Percentiles rank a stretch among this genome's conserved stretches.
Evolutionary conservation across 1,139 yeast species (phyloP).

Genomic region (Wickerhamomyces sp.): DNA sequence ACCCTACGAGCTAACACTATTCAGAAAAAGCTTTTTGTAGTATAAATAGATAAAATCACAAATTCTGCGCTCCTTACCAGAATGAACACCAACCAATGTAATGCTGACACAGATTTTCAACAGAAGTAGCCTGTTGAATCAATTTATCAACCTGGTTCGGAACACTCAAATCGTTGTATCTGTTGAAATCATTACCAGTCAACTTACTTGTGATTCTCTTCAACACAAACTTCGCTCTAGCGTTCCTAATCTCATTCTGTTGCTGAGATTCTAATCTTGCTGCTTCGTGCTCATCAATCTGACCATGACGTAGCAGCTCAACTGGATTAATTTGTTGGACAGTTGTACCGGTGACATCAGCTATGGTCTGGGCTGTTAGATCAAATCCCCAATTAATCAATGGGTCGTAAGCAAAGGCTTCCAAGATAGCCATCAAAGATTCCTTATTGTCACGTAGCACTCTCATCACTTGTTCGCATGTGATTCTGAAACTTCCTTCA

Average conservation of each 20-base stretch:
- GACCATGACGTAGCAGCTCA: constrained; percentile 66
- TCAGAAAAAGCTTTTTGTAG: too few relatives aligned
- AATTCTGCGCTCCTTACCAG: too few relatives aligned
- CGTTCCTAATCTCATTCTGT: constrained; percentile 77
- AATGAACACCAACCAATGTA: constrained; percentile 99
- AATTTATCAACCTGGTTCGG: constrained; percentile 90
- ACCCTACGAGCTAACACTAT: too few relatives aligned
- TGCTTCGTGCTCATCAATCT: constrained; percentile 74
- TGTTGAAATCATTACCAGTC: constrained; percentile 87
- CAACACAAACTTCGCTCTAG: constrained; percentile 87
- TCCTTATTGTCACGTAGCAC: constrained; percentile 91
- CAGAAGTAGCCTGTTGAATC: constrained; percentile 94
- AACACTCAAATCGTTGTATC: constrained; percentile 66
- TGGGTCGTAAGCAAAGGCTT: constrained; percentile 98
- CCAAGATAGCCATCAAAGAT: constrained; percentile 94
- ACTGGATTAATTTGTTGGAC: constrained; percentile 61
- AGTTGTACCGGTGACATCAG: constrained; percentile 66
- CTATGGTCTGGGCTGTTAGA: constrained; percentile 74
- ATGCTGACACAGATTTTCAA: constrained; percentile 93
- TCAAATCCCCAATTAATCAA: constrained; percentile 98
- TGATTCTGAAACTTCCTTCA: constrained; percentile 94
- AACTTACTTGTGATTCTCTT: constrained; percentile 88
- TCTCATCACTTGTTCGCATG: constrained; percentile 96
- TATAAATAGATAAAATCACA: too few relatives aligned
- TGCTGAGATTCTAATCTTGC: constrained; percentile 65